Evolutionary conservation across 2,329 filamentous ascomycete genomes (phyloP).

Genomic region (Claviceps fusiformis): DNA sequence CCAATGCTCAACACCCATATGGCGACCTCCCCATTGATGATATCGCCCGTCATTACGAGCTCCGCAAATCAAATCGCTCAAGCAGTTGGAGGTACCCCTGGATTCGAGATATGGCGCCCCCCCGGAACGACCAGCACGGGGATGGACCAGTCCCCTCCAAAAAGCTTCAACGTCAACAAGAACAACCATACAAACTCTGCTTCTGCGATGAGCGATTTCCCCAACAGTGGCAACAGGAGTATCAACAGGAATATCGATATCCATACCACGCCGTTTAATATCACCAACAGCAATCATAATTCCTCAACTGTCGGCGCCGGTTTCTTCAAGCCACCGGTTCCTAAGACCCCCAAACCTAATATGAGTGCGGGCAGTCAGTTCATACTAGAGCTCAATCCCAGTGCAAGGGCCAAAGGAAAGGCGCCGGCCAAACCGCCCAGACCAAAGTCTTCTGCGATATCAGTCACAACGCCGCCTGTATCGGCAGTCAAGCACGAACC

Average conservation of each 20-base stretch:
- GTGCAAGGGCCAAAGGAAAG: conserved; percentile 20
- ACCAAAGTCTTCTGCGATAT: conserved; percentile 12
- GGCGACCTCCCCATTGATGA: conserved; percentile 11
- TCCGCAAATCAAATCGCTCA: conserved; percentile 9
- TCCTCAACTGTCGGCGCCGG: conserved; percentile 5
- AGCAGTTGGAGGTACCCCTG: conserved; percentile 20
- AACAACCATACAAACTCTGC: background rate
- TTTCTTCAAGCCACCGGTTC: conserved; percentile 25
- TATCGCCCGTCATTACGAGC: conserved; percentile 9
- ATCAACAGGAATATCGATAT: background rate
- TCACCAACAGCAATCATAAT: background rate
- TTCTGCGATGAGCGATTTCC: background rate
- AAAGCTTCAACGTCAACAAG: conserved; percentile 8
- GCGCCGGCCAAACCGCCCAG: conserved; percentile 20
- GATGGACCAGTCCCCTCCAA: conserved; percentile 13
- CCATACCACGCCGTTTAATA: background rate
- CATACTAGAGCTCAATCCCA: conserved; percentile 22
- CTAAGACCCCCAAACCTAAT: conserved; percentile 25
- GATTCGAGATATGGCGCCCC: conserved; percentile 25
- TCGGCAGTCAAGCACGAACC: conserved; percentile 19
- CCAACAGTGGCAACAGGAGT: background rate
- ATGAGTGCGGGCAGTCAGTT: conserved; percentile 22
- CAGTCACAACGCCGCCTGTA: conserved; percentile 11
- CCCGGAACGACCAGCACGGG: conserved; percentile 15
- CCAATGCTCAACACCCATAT: conserved; percentile 10